phyloP scores from a whole-genome alignment of 768 basidiomycete species.

The Leccinellum luteum region DNA sequence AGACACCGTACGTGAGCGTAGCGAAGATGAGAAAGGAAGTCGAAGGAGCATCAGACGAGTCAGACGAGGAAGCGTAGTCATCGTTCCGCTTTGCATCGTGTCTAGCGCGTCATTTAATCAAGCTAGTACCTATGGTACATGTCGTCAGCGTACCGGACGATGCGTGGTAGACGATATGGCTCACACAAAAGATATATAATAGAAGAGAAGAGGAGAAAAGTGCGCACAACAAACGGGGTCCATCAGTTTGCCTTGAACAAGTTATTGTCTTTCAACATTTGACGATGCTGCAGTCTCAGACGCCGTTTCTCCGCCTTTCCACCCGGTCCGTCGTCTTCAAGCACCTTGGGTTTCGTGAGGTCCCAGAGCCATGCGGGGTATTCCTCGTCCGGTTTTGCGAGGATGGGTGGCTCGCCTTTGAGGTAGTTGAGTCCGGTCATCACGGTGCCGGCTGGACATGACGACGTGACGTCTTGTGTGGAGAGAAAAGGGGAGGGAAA shows the following conservation, averaged over 20 bases:
- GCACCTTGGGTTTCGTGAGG: conserved; percentile 56
- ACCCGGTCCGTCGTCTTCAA: conserved; percentile 71
- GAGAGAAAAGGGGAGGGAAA: not conserved
- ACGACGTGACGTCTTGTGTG: conserved; percentile 40
- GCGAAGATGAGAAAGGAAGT: conserved; percentile 60
- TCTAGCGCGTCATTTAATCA: not conserved
- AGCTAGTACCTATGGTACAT: not conserved
- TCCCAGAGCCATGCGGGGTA: conserved; percentile 93
- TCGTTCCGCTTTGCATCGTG: not conserved
- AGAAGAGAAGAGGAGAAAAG: not conserved
- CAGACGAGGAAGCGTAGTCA: conserved; percentile 22
- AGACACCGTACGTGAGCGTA: conserved; percentile 63
- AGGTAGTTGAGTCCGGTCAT: conserved; percentile 81
- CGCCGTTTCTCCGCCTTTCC: conserved; percentile 57
- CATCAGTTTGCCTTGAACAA: conserved; percentile 78
- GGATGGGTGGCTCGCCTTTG: conserved; percentile 75
- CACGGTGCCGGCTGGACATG: conserved; percentile 70
- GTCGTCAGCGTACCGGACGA: not conserved
- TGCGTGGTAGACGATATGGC: not conserved
- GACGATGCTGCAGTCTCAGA: conserved; percentile 60
- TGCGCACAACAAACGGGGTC: not conserved
- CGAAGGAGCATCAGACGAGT: conserved; percentile 38
- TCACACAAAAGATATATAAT: not conserved
- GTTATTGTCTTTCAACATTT: conserved; percentile 77
- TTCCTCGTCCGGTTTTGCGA: conserved; percentile 75